Percentiles rank a stretch among this genome's conserved stretches.
phyloP scores from a whole-genome alignment of 768 basidiomycete genomes.

The Pleurotus djamor region DNA sequence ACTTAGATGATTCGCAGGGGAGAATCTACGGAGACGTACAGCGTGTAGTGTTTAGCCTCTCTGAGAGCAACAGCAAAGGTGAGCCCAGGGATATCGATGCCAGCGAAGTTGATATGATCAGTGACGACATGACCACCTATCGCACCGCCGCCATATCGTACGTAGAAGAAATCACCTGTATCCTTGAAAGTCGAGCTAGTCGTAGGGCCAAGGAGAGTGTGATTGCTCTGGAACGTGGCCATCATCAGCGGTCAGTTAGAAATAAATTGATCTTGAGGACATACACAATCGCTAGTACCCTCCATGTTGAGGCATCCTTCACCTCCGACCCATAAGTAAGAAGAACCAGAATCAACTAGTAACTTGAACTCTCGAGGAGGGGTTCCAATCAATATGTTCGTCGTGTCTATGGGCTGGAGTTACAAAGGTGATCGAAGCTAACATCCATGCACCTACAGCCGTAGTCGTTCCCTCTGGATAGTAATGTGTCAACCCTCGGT shows the following conservation, averaged over 20 bases:
- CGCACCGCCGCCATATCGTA: conserved; percentile 68
- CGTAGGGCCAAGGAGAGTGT: conserved; percentile 54
- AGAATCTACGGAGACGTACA: conserved; percentile 53
- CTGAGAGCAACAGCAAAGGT: conserved; percentile 63
- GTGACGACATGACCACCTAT: conserved; percentile 63
- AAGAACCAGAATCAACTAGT: conserved; percentile 71
- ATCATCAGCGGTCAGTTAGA: background rate
- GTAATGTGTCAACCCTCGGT: background rate
- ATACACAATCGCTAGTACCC: conserved; percentile 31
- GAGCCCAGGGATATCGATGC: conserved; percentile 53
- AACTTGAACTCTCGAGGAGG: conserved; percentile 56
- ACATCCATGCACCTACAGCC: conserved; percentile 23
- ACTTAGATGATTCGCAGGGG: conserved; percentile 27
- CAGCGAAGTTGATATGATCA: conserved; percentile 66
- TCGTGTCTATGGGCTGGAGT: conserved; percentile 29
- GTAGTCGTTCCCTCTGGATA: conserved; percentile 37
- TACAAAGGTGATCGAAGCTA: background rate
- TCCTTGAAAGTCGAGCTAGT: conserved; percentile 63
- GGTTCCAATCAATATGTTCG: conserved; percentile 62
- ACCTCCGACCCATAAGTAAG: conserved; percentile 65
- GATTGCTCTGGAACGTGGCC: conserved; percentile 24
- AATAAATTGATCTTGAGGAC: conserved; percentile 7
- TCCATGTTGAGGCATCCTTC: conserved; percentile 45
- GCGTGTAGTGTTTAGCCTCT: conserved; percentile 64
- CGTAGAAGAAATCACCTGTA: conserved; percentile 49